These are phyloP conservation scores for Ilyonectria sp. DNA, from an alignment of 2,329 filamentous ascomycete genomes.

Conservation along the genomic window DNA sequence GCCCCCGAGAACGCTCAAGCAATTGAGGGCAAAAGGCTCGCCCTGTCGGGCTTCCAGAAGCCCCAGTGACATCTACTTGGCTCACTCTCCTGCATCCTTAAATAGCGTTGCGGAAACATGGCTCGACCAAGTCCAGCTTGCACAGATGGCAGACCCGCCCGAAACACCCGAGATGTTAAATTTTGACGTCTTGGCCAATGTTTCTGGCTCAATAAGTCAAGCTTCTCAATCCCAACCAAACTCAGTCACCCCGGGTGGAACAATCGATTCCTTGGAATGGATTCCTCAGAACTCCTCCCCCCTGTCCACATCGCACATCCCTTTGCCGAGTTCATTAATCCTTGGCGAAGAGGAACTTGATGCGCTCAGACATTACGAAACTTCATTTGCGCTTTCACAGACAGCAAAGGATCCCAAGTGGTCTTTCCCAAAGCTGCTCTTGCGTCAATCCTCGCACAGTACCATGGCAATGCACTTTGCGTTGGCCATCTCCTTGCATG, in stretches of 20 bases:
- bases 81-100: neutral
- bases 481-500: slow-evolving; percentile 1
- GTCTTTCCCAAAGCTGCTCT: slow-evolving; percentile 11
- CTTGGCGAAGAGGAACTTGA: neutral
- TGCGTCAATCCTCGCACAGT: neutral
- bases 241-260: neutral
- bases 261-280: neutral
- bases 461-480: slow-evolving; percentile 18
- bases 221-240: neutral
- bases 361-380: slow-evolving; percentile 4
- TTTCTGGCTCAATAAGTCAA: neutral
- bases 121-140: neutral
- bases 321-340: neutral
- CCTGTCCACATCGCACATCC: slow-evolving; percentile 6
- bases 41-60: neutral
- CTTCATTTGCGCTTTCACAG: neutral
- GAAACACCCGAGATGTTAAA: neutral
- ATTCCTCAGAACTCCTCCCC: neutral
- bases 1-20: neutral
- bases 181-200: neutral
- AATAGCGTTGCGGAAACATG: neutral
- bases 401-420: slow-evolving; percentile 14
- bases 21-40: neutral
- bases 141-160: neutral
- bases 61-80: neutral